phyloP scores from a whole-genome alignment of 352 stramenopile species.

The Globisporangium lucens region DNA sequence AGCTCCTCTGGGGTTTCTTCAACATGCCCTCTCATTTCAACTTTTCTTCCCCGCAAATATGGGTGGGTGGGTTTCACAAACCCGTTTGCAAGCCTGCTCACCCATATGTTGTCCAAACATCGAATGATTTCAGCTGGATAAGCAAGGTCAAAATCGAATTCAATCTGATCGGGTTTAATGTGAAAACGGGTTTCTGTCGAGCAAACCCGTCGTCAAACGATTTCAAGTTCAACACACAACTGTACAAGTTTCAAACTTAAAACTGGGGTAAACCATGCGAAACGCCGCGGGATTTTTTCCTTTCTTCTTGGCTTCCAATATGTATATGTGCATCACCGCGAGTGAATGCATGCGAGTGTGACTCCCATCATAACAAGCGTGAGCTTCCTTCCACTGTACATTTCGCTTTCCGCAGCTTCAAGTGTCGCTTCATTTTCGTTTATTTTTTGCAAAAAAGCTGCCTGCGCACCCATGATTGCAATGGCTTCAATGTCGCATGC shows the following conservation, averaged over 20 bases:
- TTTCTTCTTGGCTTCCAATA: not conserved
- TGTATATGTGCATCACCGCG: not conserved
- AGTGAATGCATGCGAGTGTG: not conserved
- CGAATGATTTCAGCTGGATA: no score
- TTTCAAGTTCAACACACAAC: not conserved
- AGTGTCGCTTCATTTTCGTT: not conserved
- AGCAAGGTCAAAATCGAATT: no score
- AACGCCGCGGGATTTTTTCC: not conserved
- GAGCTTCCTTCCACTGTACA: not conserved
- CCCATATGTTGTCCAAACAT: no score
- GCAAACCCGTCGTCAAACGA: not conserved
- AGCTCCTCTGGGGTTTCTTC: constrained; percentile 6
- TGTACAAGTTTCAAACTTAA: not conserved
- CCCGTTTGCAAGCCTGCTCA: not conserved
- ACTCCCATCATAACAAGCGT: not conserved
- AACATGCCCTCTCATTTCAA: not conserved
- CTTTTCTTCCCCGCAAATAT: not conserved
- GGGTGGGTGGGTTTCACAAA: not conserved
- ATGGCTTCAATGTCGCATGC: not conserved
- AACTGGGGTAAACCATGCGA: not conserved
- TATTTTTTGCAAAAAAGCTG: no score
- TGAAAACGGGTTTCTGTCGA: not conserved
- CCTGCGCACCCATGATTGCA: not conserved
- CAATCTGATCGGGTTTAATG: not conserved
- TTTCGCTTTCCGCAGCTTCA: not conserved